Conservation (phyloP, 2,329 filamentous ascomycete genomes). For the Neofusicoccum laricinum region DNA sequence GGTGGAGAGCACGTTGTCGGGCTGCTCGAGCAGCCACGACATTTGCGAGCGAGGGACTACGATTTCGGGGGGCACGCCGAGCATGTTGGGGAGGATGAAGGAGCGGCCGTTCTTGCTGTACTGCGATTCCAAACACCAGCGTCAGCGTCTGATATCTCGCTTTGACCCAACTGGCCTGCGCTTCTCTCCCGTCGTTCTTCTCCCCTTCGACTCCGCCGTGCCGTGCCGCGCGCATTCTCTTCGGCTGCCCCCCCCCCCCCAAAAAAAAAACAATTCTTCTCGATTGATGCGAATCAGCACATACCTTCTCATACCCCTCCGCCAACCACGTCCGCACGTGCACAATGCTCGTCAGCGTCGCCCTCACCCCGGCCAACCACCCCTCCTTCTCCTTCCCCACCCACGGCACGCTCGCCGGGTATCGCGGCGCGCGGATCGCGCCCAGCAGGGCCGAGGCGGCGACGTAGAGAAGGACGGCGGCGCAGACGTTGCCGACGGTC, state of each 20-base stretch:
- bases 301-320: slow-evolving; percentile 6
- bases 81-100: slow-evolving; percentile 27
- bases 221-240: no score
- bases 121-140: not conserved
- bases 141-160: no score
- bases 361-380: not conserved
- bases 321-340: not conserved
- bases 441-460: not conserved
- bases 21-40: slow-evolving; percentile 42
- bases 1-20: slow-evolving; percentile 39
- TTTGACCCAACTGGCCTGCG: no score
- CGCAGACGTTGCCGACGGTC: not conserved
- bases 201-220: not conserved
- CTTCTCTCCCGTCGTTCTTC: not conserved
- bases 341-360: not conserved
- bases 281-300: not conserved
- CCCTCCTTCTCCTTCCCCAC: not conserved
- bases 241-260: no score
- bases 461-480: not conserved
- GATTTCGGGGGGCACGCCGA: slow-evolving; percentile 28
- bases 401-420: not conserved
- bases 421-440: not conserved
- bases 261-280: not conserved
- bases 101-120: slow-evolving; percentile 26
- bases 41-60: slow-evolving; percentile 35